Evolutionary conservation across 2,329 filamentous ascomycete species (phyloP).

Genomic region (Aspergillus ibericus): DNA sequence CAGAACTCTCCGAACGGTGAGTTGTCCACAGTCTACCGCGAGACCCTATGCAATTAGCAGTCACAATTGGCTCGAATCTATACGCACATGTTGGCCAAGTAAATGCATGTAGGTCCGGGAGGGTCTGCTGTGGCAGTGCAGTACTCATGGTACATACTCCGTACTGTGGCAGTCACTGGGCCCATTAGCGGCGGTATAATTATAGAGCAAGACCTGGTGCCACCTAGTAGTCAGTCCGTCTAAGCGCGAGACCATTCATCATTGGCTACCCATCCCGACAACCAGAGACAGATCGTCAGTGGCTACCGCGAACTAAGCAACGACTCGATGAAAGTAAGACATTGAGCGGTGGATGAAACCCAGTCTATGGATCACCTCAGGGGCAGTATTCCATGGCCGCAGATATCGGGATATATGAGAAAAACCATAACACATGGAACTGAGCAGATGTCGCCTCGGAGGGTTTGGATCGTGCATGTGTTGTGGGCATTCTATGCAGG

Average conservation of each 20-base stretch:
- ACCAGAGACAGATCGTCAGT: not conserved
- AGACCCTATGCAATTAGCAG: not conserved
- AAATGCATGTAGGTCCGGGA: not conserved
- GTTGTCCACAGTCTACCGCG: not conserved
- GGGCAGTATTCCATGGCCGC: not conserved
- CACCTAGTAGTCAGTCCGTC: not conserved
- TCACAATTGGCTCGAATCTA: not conserved
- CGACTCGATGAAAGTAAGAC: not conserved
- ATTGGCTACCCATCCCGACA: not conserved
- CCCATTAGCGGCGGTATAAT: not conserved
- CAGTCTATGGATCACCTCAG: not conserved
- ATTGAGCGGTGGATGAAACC: not conserved
- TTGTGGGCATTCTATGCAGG: not conserved
- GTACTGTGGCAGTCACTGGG: not conserved
- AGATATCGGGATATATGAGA: not conserved
- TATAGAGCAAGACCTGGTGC: not conserved
- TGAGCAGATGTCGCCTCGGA: not conserved
- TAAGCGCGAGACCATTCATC: not conserved
- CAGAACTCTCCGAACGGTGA: not conserved
- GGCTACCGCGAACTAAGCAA: not conserved
- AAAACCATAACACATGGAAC: not conserved
- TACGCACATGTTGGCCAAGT: not conserved
- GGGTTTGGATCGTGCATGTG: not conserved
- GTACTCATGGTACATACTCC: not conserved
- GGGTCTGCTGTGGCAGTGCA: not conserved